A percentile compares a stretch with the other conserved stretches of the same genome.
Evolutionary conservation across 108 stramenopile species (phyloP).

Genomic region (Cylindrotheca fusiformis): DNA sequence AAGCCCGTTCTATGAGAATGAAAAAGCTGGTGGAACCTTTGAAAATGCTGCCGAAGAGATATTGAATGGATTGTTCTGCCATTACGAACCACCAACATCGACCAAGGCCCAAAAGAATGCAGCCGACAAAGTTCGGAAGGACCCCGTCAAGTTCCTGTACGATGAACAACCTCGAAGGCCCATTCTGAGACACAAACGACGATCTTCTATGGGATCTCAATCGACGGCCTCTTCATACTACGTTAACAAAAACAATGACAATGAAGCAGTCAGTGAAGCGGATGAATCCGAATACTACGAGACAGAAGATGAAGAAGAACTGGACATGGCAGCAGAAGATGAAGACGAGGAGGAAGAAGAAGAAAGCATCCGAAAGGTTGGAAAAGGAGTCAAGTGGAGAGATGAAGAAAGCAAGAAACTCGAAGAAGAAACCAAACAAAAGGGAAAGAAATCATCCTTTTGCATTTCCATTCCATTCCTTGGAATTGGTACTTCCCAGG

Average conservation of each 20-base stretch:
- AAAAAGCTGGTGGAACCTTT: slow-evolving; percentile 11
- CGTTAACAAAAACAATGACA: too few relatives aligned
- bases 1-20: not conserved
- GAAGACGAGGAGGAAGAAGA: not conserved
- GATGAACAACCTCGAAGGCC: not conserved
- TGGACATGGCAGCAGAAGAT: not conserved
- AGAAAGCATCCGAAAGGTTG: not conserved
- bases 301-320: not conserved
- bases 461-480: not conserved
- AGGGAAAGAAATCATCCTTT: not conserved
- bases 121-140: not conserved
- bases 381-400: slow-evolving; percentile 27
- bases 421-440: not conserved
- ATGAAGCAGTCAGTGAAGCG: not conserved
- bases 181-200: not conserved
- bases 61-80: slow-evolving; percentile 46
- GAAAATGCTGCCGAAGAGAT: slow-evolving; percentile 51
- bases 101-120: slow-evolving; percentile 24
- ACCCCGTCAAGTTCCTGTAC: slow-evolving; percentile 12
- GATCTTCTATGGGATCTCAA: not conserved
- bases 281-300: not conserved
- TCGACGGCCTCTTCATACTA: too few relatives aligned
- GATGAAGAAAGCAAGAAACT: slow-evolving; percentile 19
- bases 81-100: slow-evolving; percentile 47
- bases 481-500: not conserved